Percentiles rank a stretch among this genome's conserved stretches.
Evolutionary conservation across 2,329 filamentous ascomycete genomes (phyloP).

Genomic region (Epichloe bromicola): DNA sequence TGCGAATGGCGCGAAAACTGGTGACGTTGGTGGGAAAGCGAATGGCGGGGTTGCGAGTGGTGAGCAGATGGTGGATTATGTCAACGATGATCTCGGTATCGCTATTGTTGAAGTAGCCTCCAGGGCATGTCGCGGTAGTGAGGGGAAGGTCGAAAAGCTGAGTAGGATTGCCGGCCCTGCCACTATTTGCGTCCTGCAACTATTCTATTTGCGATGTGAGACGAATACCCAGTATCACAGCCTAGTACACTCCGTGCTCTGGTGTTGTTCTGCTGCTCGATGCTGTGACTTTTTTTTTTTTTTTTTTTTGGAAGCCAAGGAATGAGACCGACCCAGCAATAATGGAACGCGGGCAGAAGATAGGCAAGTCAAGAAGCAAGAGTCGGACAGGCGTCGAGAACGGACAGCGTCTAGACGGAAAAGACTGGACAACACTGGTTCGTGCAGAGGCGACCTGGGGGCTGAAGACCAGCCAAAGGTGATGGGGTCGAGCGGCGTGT

Average conservation of each 20-base stretch:
- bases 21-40: background rate
- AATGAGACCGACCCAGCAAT: background rate
- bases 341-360: background rate
- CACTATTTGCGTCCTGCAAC: background rate
- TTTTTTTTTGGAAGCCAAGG: background rate
- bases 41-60: conserved; percentile 2
- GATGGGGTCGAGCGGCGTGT: background rate
- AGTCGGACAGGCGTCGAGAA: background rate
- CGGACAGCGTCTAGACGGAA: conserved; percentile 1
- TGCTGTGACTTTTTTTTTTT: background rate
- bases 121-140: background rate
- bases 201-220: background rate
- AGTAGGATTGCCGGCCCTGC: background rate
- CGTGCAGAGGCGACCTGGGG: conserved; percentile 2
- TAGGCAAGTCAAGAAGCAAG: background rate
- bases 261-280: background rate
- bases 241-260: background rate
- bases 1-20: background rate
- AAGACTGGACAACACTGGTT: conserved; percentile 5
- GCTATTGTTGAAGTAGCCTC: conserved; percentile 4
- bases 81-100: conserved; percentile 4
- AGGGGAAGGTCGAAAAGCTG: background rate
- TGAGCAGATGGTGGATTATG: background rate
- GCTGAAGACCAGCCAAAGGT: conserved; percentile 1
- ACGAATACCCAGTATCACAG: background rate